Evolutionary conservation across 352 stramenopile genomes (phyloP).

Genomic region (Blastocystis sp.): DNA sequence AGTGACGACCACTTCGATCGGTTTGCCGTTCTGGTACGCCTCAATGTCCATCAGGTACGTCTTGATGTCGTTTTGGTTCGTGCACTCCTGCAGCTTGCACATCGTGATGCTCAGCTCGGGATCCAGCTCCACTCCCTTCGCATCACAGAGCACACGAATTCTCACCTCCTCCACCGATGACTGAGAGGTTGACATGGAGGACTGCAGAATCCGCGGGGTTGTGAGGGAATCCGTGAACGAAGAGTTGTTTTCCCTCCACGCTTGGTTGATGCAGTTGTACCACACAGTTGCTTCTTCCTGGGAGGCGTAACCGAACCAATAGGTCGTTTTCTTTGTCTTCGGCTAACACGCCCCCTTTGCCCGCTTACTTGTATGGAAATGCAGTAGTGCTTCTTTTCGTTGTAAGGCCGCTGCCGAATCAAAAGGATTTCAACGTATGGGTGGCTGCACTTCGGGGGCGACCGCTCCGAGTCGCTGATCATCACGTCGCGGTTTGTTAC

Average conservation of each 20-base stretch:
- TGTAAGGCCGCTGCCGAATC: conserved; percentile 28
- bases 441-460: neutral
- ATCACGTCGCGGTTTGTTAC: conserved; percentile 40
- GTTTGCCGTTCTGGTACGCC: conserved; percentile 31
- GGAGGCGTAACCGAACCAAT: conserved; percentile 24
- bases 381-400: conserved; percentile 11
- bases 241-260: conserved; percentile 38
- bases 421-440: conserved; percentile 35
- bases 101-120: conserved; percentile 40
- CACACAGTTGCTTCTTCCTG: conserved; percentile 3
- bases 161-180: neutral
- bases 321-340: conserved; percentile 44
- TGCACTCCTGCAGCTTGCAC: conserved; percentile 35
- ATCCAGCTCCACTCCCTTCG: conserved; percentile 20
- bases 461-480: neutral
- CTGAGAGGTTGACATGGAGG: neutral
- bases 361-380: conserved; percentile 25
- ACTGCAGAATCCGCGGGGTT: conserved; percentile 1
- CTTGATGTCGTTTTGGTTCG: conserved; percentile 27
- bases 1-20: conserved; percentile 33
- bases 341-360: neutral
- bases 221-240: conserved; percentile 36
- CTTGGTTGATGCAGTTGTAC: conserved; percentile 46
- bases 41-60: conserved; percentile 47
- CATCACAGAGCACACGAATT: neutral